Evolutionary conservation across 768 basidiomycete genomes (phyloP).

Genomic region (Russula olivacea): DNA sequence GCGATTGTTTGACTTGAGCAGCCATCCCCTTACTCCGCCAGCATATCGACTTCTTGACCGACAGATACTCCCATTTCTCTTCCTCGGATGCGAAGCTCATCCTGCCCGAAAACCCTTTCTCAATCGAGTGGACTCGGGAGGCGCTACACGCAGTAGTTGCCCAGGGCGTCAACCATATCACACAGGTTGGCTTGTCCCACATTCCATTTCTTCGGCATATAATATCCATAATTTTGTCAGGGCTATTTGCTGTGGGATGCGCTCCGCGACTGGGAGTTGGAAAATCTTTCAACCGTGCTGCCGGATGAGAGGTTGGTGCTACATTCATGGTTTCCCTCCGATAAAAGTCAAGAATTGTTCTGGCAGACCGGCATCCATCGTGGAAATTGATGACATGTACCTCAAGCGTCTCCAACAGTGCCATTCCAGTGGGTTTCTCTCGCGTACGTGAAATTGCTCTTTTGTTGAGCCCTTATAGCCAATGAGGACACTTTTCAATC

Average conservation of each 20-base stretch:
- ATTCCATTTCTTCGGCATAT: neutral
- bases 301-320: slow-evolving; percentile 42
- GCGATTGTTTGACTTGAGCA: slow-evolving; percentile 32
- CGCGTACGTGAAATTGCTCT: neutral
- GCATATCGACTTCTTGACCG: slow-evolving; percentile 58
- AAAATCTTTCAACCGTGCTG: slow-evolving; percentile 47
- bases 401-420: slow-evolving; percentile 68
- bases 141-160: slow-evolving; percentile 49
- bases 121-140: slow-evolving; percentile 53
- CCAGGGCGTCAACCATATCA: slow-evolving; percentile 56
- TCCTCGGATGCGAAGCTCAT: slow-evolving; percentile 35
- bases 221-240: slow-evolving; percentile 34
- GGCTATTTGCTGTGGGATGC: slow-evolving; percentile 66
- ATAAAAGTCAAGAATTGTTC: neutral
- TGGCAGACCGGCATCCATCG: slow-evolving; percentile 41
- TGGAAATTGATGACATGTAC: slow-evolving; percentile 50
- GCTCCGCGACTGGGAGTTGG: slow-evolving; percentile 70
- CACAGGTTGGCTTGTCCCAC: slow-evolving; percentile 42
- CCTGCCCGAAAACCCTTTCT: slow-evolving; percentile 53
- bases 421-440: slow-evolving; percentile 54
- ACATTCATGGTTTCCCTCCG: neutral
- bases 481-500: slow-evolving; percentile 75
- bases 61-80: slow-evolving; percentile 35
- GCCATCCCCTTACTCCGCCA: slow-evolving; percentile 69
- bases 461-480: slow-evolving; percentile 39